These are phyloP conservation scores for Suhomyces taliae DNA, from an alignment of 1,139 yeast species.

Conservation along the genomic window DNA sequence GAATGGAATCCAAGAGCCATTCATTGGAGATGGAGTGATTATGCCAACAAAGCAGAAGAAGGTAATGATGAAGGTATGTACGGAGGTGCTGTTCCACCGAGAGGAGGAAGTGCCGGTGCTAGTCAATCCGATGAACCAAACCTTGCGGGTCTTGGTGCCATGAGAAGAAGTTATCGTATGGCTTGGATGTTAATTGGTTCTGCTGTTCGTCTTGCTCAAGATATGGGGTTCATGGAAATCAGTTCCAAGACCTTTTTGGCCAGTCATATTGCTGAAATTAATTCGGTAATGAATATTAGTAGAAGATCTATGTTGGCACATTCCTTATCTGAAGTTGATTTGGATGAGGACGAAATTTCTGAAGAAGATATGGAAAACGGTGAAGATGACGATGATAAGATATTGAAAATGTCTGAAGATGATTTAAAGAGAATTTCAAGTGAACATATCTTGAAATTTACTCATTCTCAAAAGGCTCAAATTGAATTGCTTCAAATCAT, in stretches of 20 bases:
- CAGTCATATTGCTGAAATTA: conserved; percentile 79
- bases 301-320: conserved; percentile 69
- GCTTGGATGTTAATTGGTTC: conserved; percentile 93
- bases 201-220: conserved; percentile 84
- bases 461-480: conserved; percentile 71
- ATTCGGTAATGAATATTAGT: conserved; percentile 69
- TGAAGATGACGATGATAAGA: conserved; percentile 24
- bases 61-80: conserved; percentile 15
- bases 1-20: conserved; percentile 97
- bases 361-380: conserved; percentile 33
- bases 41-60: conserved; percentile 64
- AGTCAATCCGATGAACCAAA: conserved; percentile 42
- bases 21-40: conserved; percentile 86
- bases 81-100: conserved; percentile 8
- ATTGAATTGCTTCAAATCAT: conserved; percentile 76
- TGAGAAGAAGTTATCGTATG: conserved; percentile 85
- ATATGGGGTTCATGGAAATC: conserved; percentile 76
- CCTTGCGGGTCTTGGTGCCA: conserved; percentile 77
- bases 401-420: conserved; percentile 39
- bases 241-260: conserved; percentile 77
- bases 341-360: conserved; percentile 42
- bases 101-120: conserved; percentile 15
- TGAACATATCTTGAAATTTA: conserved; percentile 42
- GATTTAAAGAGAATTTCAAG: conserved; percentile 32
- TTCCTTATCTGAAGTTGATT: conserved; percentile 61